A percentile compares a stretch with the other conserved stretches of the same genome.
Evolutionary conservation across 177 flowering plant species (phyloP).

Genomic region (Vitis hybrid): DNA sequence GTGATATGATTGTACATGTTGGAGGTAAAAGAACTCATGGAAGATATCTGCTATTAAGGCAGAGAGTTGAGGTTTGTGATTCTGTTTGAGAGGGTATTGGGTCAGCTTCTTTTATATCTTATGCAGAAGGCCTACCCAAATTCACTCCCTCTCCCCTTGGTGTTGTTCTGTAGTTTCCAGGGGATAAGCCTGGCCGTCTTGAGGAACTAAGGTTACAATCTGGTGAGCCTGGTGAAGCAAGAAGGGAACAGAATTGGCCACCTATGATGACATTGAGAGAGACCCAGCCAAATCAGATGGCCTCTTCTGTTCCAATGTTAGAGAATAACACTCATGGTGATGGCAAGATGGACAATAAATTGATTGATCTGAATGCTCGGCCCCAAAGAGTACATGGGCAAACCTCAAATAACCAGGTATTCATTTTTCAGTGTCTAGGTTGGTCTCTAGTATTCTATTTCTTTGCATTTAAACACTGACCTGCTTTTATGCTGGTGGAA

Average conservation of each 20-base stretch:
- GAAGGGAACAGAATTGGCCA: constrained; percentile 37
- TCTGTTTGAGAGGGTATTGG: constrained; percentile 3
- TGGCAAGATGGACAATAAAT: constrained; percentile 43
- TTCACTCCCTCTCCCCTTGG: constrained; percentile 1
- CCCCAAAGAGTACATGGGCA: constrained; percentile 59
- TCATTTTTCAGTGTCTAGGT: neutral
- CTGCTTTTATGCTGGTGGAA: constrained; percentile 16
- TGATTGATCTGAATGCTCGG: constrained; percentile 74
- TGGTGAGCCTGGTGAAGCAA: constrained; percentile 28
- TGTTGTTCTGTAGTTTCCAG: constrained; percentile 67
- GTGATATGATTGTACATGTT: constrained; percentile 88
- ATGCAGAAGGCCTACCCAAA: neutral
- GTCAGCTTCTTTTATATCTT: constrained; percentile 3
- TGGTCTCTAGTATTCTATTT: neutral
- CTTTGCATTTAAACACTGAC: too few species aligned
- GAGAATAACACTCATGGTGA: constrained; percentile 33
- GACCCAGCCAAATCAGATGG: constrained; percentile 42
- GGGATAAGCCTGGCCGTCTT: constrained; percentile 52
- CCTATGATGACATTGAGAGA: constrained; percentile 27
- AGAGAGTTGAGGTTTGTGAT: constrained; percentile 83
- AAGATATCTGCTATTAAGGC: constrained; percentile 83
- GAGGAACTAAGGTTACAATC: constrained; percentile 43
- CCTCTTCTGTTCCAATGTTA: constrained; percentile 31
- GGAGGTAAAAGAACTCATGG: constrained; percentile 95
- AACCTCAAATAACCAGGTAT: constrained; percentile 63